Evolutionary conservation across 805 yeast genomes (phyloP).

Genomic region (Candida sonorensis): DNA sequence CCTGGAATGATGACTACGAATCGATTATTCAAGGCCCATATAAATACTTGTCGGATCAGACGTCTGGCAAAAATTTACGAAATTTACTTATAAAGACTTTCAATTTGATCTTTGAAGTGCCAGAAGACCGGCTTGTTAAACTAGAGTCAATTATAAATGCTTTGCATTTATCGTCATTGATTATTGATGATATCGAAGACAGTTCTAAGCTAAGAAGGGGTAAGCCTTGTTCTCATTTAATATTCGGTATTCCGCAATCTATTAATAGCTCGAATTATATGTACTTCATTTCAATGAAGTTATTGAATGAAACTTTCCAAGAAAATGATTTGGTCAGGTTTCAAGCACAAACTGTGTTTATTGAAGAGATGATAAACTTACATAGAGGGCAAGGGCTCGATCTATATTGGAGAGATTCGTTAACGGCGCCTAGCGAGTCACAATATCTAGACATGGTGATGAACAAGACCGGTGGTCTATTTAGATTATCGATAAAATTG

Average conservation of each 20-base stretch:
- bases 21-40: conserved; percentile 36
- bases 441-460: conserved; percentile 76
- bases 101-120: conserved; percentile 43
- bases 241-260: conserved; percentile 73
- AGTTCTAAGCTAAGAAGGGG: conserved; percentile 68
- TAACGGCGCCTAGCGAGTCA: conserved; percentile 48
- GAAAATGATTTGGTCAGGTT: conserved; percentile 15
- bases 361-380: conserved; percentile 70
- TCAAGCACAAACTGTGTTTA: conserved; percentile 35
- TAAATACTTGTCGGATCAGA: conserved; percentile 36
- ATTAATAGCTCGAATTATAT: conserved; percentile 78
- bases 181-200: conserved; percentile 90
- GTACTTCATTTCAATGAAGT: conserved; percentile 67
- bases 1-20: conserved; percentile 21
- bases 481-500: conserved; percentile 64
- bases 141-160: conserved; percentile 47
- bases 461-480: conserved; percentile 86
- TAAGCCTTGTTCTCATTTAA: conserved; percentile 66
- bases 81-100: conserved; percentile 43
- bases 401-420: conserved; percentile 76
- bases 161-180: conserved; percentile 58
- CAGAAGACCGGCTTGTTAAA: conserved; percentile 28
- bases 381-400: conserved; percentile 92
- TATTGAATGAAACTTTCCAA: conserved; percentile 22
- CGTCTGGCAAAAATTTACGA: conserved; percentile 54